Percentiles rank a stretch among this genome's conserved stretches.
Conservation (phyloP, 441 rosid genomes). For the Gossypium trilobum region DNA sequence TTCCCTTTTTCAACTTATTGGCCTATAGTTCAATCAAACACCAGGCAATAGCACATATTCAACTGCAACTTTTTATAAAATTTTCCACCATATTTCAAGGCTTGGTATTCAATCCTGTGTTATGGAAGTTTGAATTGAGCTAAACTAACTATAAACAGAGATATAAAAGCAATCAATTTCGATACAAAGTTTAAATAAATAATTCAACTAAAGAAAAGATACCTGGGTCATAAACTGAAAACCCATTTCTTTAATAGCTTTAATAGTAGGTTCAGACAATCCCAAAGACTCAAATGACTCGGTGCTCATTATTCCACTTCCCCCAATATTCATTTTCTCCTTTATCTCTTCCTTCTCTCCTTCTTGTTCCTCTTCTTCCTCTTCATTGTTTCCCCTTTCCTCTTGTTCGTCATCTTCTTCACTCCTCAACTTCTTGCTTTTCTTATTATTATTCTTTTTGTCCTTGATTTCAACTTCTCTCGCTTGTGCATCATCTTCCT, state of each 20-base stretch:
- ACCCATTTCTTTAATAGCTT: slow-evolving; percentile 68
- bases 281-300: slow-evolving; percentile 65
- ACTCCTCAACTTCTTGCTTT: slow-evolving; percentile 12
- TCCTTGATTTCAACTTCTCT: slow-evolving; percentile 10
- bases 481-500: slow-evolving; percentile 17
- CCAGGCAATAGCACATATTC: not conserved
- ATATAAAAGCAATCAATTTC: not conserved
- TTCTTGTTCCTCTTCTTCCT: slow-evolving; percentile 16
- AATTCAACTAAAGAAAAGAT: not conserved
- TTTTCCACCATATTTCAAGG: not conserved
- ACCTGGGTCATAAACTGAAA: slow-evolving; percentile 84
- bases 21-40: not conserved
- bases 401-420: slow-evolving; percentile 13
- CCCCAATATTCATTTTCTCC: slow-evolving; percentile 23
- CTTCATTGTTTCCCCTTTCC: slow-evolving; percentile 20
- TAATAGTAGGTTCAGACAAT: slow-evolving; percentile 54
- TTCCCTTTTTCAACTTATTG: not conserved
- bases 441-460: slow-evolving; percentile 21
- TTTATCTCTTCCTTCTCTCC: slow-evolving; percentile 22
- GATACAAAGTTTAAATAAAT: not conserved
- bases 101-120: not conserved
- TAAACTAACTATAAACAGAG: not conserved
- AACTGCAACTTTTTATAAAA: not conserved
- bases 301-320: slow-evolving; percentile 68
- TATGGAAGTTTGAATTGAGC: not conserved